Evolutionary conservation across 352 stramenopile species (phyloP), one percentile per base, ranked within the genome.

Genomic region (Phytophthora cryptogea): DNA sequence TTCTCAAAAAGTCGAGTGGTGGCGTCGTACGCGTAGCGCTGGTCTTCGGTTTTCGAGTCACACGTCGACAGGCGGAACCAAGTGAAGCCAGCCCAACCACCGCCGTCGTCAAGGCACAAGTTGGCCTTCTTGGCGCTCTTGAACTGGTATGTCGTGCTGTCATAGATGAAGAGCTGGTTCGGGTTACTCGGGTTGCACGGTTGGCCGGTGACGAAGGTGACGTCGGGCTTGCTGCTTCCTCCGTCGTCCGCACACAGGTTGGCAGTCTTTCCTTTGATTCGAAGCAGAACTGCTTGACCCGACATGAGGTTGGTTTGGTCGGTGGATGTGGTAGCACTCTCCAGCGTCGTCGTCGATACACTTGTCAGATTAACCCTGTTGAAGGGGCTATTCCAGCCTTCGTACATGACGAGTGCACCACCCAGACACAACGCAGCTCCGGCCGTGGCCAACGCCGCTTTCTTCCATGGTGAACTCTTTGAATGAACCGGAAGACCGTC

Each of bases 161-260:
- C 51, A 47, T 66, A 70, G 3, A 55, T 44, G 51, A 66, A 70
- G 6, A 49, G 20, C 35, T 72, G 64, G 42, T 68, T 65, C 32
- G 14, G 16, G 50, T 57, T 65, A 27, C 45, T 42, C 0, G 54
- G 23, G 16, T 66, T 53, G 23, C 66, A 74, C 11, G 68, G 40
- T 17, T 39, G 49, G 16, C 49, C 27, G 1, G 33, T 27, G 23
- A 69, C 54, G 17, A 51, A 48, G 4, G 54, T 48, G 1, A 44
- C 14, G 10, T 49, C 64, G 23, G 35, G 43, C 9, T 17, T 37
- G 40, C 2, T 30, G 10, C 59, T 44, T 10, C 56, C 66, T 46
- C 56, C 61, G 28, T 68, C 61, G 37, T 74, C 60, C 11, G 66
- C 46, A 45, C 64, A 72, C 23, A 68, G 26, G 30, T 60, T 66